Evolutionary conservation across 202 grass and related monocot genomes (phyloP).

Genomic region (Cymbopogon flexuosus): DNA sequence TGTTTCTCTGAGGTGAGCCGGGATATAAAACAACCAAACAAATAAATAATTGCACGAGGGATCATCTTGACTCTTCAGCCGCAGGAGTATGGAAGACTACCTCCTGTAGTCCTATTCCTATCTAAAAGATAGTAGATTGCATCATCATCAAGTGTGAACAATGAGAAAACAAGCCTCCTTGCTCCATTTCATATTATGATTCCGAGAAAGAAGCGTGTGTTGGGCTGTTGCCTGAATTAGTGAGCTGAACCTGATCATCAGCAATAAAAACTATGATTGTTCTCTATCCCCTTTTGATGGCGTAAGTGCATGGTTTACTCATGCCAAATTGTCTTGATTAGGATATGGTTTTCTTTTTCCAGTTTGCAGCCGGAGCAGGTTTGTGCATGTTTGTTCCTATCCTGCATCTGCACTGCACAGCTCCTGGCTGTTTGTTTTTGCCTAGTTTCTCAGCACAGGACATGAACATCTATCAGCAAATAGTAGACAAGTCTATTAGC

Average conservation of each 20-base stretch:
- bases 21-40: not conserved
- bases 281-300: not conserved
- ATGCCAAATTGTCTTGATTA: not conserved
- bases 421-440: not conserved
- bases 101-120: not conserved
- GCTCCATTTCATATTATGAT: not conserved
- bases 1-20: not conserved
- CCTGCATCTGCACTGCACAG: not conserved
- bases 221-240: not conserved
- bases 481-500: not conserved
- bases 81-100: not conserved
- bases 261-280: not conserved
- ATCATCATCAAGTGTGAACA: constrained; percentile 8
- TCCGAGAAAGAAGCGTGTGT: not conserved
- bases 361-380: not conserved
- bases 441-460: not conserved
- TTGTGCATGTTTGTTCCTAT: not conserved
- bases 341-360: not conserved
- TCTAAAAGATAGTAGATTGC: not conserved
- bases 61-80: constrained; percentile 12
- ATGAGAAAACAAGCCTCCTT: not conserved
- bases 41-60: not conserved
- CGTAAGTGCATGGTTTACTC: not conserved
- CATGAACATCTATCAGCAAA: not conserved
- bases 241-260: not conserved